Evolutionary conservation across 1,139 yeast genomes (phyloP).

Genomic region (Debaryomycetaceae sp.): DNA sequence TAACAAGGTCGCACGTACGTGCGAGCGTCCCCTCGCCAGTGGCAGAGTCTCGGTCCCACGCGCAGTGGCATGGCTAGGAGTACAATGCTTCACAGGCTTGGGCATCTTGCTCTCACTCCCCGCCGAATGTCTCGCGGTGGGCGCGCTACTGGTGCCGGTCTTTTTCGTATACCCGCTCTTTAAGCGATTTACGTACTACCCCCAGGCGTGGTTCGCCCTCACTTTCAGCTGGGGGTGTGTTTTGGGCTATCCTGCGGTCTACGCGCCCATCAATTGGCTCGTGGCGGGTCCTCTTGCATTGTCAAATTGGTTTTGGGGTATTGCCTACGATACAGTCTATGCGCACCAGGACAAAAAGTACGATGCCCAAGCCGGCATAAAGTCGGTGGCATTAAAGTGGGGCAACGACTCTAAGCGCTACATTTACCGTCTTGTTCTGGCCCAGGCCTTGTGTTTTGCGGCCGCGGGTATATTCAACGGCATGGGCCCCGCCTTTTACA

Average conservation of each 20-base stretch:
- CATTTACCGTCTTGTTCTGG: conserved; percentile 47
- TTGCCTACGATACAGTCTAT: conserved; percentile 91
- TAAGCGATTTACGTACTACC: conserved; percentile 89
- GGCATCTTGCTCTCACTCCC: conserved; percentile 68
- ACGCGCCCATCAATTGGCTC: conserved; percentile 61
- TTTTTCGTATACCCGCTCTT: conserved; percentile 86
- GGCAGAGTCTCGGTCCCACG: conserved; percentile 65
- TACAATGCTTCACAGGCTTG: conserved; percentile 68
- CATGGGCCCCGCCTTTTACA: conserved; percentile 77
- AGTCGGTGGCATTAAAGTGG: conserved; percentile 94
- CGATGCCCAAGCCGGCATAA: conserved; percentile 82
- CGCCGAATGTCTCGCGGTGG: conserved; percentile 68
- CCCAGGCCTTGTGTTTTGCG: conserved; percentile 55
- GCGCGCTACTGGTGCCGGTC: conserved; percentile 69
- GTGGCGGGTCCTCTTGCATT: conserved; percentile 72
- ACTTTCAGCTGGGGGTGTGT: conserved; percentile 95
- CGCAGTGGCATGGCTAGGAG: conserved; percentile 67
- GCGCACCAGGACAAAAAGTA: conserved; percentile 95
- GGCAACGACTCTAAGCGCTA: conserved; percentile 66
- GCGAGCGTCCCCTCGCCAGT: conserved; percentile 83
- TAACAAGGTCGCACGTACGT: conserved; percentile 74
- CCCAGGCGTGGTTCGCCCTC: conserved; percentile 71
- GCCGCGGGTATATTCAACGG: conserved; percentile 74
- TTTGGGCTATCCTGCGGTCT: conserved; percentile 90
- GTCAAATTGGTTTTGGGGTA: conserved; percentile 82